Conservation (phyloP, 2,329 filamentous ascomycete genomes). For the Sclerotinia sclerotiorum region DNA sequence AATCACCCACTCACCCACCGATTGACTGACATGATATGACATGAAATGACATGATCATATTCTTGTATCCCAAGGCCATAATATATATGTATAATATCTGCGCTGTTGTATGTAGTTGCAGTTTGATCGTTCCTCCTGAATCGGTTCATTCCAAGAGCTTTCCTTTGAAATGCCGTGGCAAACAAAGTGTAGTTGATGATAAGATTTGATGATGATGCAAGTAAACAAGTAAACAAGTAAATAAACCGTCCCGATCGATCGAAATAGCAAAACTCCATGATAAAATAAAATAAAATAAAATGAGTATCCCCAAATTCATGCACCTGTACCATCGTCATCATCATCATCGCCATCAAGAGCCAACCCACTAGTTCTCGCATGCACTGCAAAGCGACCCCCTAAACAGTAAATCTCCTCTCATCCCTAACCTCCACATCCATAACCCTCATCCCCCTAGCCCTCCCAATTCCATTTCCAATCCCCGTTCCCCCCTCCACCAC, state of each 20-base stretch:
- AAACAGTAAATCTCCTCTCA: constrained; percentile 14
- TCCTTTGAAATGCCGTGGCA: not conserved
- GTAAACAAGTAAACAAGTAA: not conserved
- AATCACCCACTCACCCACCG: too few relatives aligned
- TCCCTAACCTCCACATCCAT: constrained; percentile 5
- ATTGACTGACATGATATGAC: too few relatives aligned
- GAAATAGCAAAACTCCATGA: not conserved
- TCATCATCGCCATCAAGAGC: too few relatives aligned
- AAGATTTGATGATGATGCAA: not conserved
- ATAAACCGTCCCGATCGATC: not conserved
- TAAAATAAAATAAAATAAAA: not conserved
- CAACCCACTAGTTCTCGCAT: not conserved
- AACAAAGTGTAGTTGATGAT: not conserved
- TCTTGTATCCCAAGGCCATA: not conserved
- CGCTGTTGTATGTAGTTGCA: not conserved
- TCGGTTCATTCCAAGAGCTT: not conserved
- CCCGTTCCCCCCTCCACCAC: not conserved
- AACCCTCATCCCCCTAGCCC: not conserved
- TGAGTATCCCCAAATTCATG: not conserved
- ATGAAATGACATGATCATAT: not conserved
- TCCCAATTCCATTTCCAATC: not conserved
- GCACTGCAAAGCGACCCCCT: not conserved
- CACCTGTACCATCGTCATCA: not conserved
- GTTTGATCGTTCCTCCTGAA: not conserved
- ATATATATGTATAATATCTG: not conserved